phyloP scores from a whole-genome alignment of 306 rosid genomes.

The Dryas alaskensis region DNA sequence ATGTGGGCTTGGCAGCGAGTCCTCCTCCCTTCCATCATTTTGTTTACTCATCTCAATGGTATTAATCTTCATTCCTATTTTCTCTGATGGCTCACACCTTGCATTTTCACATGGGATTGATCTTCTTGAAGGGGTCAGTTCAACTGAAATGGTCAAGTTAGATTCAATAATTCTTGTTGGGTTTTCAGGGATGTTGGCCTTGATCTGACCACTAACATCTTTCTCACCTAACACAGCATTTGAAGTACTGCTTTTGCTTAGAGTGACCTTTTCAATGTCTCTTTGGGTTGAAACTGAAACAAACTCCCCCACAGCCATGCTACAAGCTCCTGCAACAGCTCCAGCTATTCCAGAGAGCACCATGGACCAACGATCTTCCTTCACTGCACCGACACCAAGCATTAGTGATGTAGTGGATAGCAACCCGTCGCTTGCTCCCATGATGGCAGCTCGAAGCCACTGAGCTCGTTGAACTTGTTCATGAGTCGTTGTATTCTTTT shows the following conservation, averaged over 20 bases:
- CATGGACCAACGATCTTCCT: conserved; percentile 17
- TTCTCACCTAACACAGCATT: background rate
- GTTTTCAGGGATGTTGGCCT: background rate
- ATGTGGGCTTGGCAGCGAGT: conserved; percentile 14
- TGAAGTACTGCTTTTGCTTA: background rate
- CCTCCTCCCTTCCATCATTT: background rate
- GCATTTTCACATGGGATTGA: conserved; percentile 1
- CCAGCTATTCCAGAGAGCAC: conserved; percentile 21
- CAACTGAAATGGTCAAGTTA: background rate
- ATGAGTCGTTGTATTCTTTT: background rate
- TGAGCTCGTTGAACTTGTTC: conserved; percentile 18
- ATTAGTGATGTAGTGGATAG: conserved; percentile 12
- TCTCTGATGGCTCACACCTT: background rate
- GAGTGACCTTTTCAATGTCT: conserved; percentile 25
- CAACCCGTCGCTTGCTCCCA: conserved; percentile 13
- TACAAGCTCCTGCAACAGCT: conserved; percentile 28
- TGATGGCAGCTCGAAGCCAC: conserved; percentile 23
- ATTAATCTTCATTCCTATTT: background rate
- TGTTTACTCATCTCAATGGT: background rate
- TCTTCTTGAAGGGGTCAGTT: conserved; percentile 9
- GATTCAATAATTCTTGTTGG: background rate
- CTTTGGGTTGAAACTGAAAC: conserved; percentile 30
- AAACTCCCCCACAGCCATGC: conserved; percentile 34
- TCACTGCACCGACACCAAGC: conserved; percentile 25
- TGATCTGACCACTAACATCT: background rate